Base-by-base conservation (phyloP, 176 grass and related monocot species). In the barley (Hordeum vulgare) region DNA sequence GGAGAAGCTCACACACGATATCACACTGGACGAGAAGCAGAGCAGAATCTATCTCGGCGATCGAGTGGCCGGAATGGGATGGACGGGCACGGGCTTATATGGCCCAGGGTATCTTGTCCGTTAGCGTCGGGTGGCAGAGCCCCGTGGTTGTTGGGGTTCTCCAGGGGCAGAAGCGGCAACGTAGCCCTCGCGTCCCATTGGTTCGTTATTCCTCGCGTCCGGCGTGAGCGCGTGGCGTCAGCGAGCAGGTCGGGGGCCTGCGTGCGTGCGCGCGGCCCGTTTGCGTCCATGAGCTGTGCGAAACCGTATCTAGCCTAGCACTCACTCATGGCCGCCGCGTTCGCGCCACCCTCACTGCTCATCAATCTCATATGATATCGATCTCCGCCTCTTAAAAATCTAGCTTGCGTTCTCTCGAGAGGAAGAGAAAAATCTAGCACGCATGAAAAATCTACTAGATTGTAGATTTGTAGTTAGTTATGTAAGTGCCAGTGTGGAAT, bases 21-120 rank as follows among this genome's bases (percentile, higher is more conserved):
- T n/a, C n/a, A 51, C 47, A 7, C n/a, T 42, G 21, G 37, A 66
- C 8, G 3, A 35, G 7, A 18, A 4, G n/a, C 23, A 37, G 11
- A 14, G 2, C 13, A 27, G 69, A 73, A 73, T 49, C 70, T 27
- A 26, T 27, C 23, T 49, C 70, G 68, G 41, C n/a, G 24, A 54
- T 56, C 51, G 51, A 72, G 14, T 73, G 70, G 70, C 64, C 66
- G 36, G 66, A 70, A 70, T n/a, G 31, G 68, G 6, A 63, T 27
- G 25, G 61, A 70, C 4, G 35, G 34, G 35, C n/a, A n/a, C 21
- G 25, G 70, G 70, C 14, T 94, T 97, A 88, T 94, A 97, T 88
- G 77, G 35, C n/a, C 25, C 71, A 18, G 33, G 75, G 0, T 0
- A 42, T 51, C n/a, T 84, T 84, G 90, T 83, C 90, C 57, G 77